Evolutionary conservation across 225 moss, liverwort and hornwort species (phyloP), one percentile per base, ranked within the genome.

Genomic region (Takakia lepidozioides): DNA sequence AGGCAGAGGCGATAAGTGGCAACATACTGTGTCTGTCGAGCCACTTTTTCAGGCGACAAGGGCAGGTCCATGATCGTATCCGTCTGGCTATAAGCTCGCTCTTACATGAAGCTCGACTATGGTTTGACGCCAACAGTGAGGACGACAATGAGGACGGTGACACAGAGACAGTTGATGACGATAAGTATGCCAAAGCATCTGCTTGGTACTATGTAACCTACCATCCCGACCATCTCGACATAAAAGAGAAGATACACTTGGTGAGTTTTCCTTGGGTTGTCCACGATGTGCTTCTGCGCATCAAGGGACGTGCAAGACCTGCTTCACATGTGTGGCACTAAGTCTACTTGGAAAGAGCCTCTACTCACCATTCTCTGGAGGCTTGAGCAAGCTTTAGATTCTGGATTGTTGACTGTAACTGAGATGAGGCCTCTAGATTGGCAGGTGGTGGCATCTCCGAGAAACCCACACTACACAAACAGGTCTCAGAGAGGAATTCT

Each of bases 1-100:
- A 93, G 66, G 83, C 75, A 0, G 85, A 93, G 63, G 76, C 71
- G 51, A 46, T 93, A 27, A 79, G 78, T 57, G 83, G 88, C 49
- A 85, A 86, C 39, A 84, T 88, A 46, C 35, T 81, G 50, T 56
- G 48, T 11, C 43, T 86, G 13, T 72, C 78, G 16, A 59, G 60
- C 46, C 63, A 72, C 45, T 83, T 74, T 25, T 66, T 57, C 2
- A 85, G 73, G 64, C 69, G 57, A 52, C 68, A 65, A 9, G 62
- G 64, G 25, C 78, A 86, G 19, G 69, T 83, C 1, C 65, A 52
- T 26, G 70, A 81, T 23, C 67, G 83, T 43, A 78, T 93, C 20
- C 38, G 56, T 29, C 44, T 71, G 20, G 68, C 82, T 10, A 73
- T 88, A 47, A 73, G 29, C 20, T 57, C 72, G 43, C 58, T 93